Base-by-base conservation (phyloP, 495 filamentous ascomycete species). In the Eremomyces bilateralis region DNA sequence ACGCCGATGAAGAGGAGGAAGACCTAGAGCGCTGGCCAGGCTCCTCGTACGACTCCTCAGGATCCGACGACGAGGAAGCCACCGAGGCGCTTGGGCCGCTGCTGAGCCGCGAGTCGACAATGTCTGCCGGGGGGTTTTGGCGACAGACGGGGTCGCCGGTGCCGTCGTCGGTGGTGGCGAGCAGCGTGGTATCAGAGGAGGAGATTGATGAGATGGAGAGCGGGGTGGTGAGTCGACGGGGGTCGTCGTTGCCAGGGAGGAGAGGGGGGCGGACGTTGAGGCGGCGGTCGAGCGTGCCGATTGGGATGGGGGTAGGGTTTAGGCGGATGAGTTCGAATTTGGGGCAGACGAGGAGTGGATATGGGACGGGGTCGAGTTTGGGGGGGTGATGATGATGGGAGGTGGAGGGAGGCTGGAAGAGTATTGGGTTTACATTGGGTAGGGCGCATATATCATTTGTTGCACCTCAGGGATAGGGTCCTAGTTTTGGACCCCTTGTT, bases 101-200 rank as follows among this genome's bases (percentile, higher is more conserved):
- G 11, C 33, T 46, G 8, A 41, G 40, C 11, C 21, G 31, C 21
- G 37, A 36, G 13, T 40, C 40, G 20, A 46, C 46, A 4, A 34
- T 37, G 12, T 36, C 35, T n/a, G 40, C 37, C 21, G 27, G 16
- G 3, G 45, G 29, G 36, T 20, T 4, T 35, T 29, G 2, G 44
- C 43, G 12, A 72, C 63, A 29, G 76, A 82, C 33, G 71, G 80
- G 35, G 75, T 79, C 25, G 61, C 68, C 35, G 68, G 73, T 20
- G 51, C 61, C 12, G 62, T 71, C 34, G 64, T 69, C 13, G 28
- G 15, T 3, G 3, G 4, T 1, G 4, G n/a, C 1, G 20, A 29
- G 15, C 18, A 32, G 24, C 36, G 20, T 15, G 29, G 18, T 1
- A 28, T 38, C 17, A 15, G 42, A 21, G 22, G 28, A 15, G 18